These are phyloP conservation scores for Tephrocybe rancida DNA, from an alignment of 768 basidiomycete species.

Conservation along the genomic window DNA sequence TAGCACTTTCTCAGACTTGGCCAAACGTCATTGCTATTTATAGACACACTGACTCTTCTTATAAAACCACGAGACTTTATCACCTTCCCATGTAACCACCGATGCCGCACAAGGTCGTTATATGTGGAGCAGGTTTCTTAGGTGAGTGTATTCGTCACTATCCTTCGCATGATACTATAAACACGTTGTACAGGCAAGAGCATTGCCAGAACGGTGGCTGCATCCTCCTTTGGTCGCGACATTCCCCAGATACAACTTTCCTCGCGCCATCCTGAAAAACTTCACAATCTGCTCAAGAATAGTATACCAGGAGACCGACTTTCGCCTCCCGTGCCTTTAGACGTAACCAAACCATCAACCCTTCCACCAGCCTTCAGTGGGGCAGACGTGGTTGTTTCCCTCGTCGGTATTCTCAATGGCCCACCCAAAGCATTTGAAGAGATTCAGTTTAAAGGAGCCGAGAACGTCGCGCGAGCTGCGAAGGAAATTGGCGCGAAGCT, in stretches of 20 bases:
- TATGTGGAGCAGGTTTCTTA: slow-evolving; percentile 64
- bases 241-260: slow-evolving; percentile 54
- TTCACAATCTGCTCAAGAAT: slow-evolving; percentile 34
- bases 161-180: background rate
- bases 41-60: background rate
- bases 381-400: slow-evolving; percentile 62
- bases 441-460: slow-evolving; percentile 66
- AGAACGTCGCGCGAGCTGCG: slow-evolving; percentile 62
- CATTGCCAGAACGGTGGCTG: slow-evolving; percentile 56
- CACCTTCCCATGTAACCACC: background rate
- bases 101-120: slow-evolving; percentile 39
- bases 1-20: background rate
- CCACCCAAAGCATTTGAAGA: slow-evolving; percentile 55
- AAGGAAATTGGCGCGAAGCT: slow-evolving; percentile 56
- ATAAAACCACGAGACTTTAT: background rate
- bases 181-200: slow-evolving; percentile 47
- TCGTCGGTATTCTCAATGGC: slow-evolving; percentile 71
- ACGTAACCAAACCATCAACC: slow-evolving; percentile 56
- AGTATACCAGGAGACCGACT: slow-evolving; percentile 34
- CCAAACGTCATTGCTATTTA: slow-evolving; percentile 1
- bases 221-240: slow-evolving; percentile 24
- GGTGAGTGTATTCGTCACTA: slow-evolving; percentile 36
- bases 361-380: slow-evolving; percentile 51
- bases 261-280: slow-evolving; percentile 55
- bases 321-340: slow-evolving; percentile 45